Conservation (phyloP, 345 rosid genomes). For the Dovyalis caffra region DNA sequence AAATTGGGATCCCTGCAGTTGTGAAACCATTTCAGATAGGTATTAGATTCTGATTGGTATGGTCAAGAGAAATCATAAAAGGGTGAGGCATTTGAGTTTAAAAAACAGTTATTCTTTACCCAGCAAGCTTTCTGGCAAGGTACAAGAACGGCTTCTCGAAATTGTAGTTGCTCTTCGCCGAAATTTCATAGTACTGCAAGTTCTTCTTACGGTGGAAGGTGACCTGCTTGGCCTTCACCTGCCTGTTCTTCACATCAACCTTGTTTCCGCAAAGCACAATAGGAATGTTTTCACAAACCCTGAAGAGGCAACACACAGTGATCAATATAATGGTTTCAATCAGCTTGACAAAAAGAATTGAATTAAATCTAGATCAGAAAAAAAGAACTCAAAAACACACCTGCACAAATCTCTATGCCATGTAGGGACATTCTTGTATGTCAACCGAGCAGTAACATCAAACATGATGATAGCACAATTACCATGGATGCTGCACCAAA, state of each 20-base stretch:
- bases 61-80: background rate
- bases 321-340: too few species aligned
- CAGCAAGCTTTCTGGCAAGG: slow-evolving; percentile 57
- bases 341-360: background rate
- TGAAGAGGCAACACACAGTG: background rate
- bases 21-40: background rate
- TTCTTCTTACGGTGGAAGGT: slow-evolving; percentile 58
- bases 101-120: slow-evolving; percentile 20
- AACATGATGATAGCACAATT: slow-evolving; percentile 98
- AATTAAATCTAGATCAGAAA: background rate
- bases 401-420: slow-evolving; percentile 98
- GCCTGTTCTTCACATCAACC: slow-evolving; percentile 60
- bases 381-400: slow-evolving; percentile 26
- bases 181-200: slow-evolving; percentile 57
- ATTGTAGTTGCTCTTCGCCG: slow-evolving; percentile 58
- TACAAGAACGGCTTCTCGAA: slow-evolving; percentile 58
- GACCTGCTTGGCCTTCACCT: slow-evolving; percentile 56
- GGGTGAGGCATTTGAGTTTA: background rate
- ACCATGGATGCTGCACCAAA: slow-evolving; percentile 81
- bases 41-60: background rate
- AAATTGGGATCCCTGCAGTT: slow-evolving; percentile 62
- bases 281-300: slow-evolving; percentile 56
- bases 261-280: slow-evolving; percentile 61
- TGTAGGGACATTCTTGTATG: slow-evolving; percentile 98
- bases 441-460: slow-evolving; percentile 92